Conservation (phyloP, 441 rosid species). For the Aquilaria agallochum region DNA sequence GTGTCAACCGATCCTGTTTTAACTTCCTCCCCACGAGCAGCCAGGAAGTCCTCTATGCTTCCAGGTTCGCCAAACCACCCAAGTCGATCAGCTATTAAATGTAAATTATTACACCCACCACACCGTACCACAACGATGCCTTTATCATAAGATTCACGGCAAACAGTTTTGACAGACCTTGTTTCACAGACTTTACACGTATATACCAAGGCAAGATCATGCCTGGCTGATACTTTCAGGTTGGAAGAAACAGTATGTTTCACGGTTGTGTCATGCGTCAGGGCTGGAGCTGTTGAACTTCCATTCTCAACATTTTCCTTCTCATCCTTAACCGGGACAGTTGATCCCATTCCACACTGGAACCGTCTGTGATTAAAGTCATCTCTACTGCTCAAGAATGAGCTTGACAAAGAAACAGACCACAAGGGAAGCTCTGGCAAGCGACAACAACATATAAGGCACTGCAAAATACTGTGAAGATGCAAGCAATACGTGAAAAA, state of each 20-base stretch:
- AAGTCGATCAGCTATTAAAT: slow-evolving; percentile 76
- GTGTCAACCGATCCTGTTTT: slow-evolving; percentile 71
- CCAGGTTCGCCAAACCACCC: slow-evolving; percentile 94
- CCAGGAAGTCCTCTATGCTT: slow-evolving; percentile 71
- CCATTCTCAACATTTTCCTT: slow-evolving; percentile 19
- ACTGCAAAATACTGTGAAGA: not conserved
- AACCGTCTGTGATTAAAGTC: slow-evolving; percentile 29
- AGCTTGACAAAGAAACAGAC: slow-evolving; percentile 30
- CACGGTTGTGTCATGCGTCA: slow-evolving; percentile 20
- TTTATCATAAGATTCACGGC: slow-evolving; percentile 73
- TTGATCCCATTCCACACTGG: slow-evolving; percentile 26
- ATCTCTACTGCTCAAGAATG: slow-evolving; percentile 29
- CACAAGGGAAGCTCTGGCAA: slow-evolving; percentile 26
- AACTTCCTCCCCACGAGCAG: slow-evolving; percentile 79
- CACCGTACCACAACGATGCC: slow-evolving; percentile 86
- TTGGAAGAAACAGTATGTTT: slow-evolving; percentile 39
- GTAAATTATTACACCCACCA: slow-evolving; percentile 75
- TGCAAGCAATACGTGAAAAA: not conserved
- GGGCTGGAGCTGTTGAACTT: slow-evolving; percentile 19
- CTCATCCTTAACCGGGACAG: slow-evolving; percentile 19
- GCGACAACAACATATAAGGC: not conserved
- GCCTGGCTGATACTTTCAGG: slow-evolving; percentile 63
- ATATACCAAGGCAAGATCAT: slow-evolving; percentile 76
- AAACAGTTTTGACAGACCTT: slow-evolving; percentile 63
- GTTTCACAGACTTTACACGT: slow-evolving; percentile 92